A percentile compares a stretch with the other conserved stretches of the same genome.
phyloP scores from a whole-genome alignment of 2,329 filamentous ascomycete genomes.

The Sarocladium strictum region DNA sequence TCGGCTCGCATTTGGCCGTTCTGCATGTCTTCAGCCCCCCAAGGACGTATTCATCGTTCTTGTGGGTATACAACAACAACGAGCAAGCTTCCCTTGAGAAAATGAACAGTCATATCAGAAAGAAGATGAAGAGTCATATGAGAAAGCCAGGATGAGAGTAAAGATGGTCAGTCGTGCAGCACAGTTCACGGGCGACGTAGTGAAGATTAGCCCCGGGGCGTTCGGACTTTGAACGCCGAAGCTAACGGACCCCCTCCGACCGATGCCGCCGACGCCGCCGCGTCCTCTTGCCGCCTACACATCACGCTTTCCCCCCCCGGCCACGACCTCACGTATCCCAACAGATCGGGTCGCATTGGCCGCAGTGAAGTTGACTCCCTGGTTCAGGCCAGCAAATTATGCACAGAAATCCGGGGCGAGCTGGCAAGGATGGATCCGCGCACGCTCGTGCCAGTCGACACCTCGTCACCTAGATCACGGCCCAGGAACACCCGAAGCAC shows the following conservation, averaged over 20 bases:
- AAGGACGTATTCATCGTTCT: no score
- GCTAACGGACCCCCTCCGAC: background rate
- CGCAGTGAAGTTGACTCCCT: background rate
- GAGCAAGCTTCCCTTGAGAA: no score
- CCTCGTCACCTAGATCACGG: background rate
- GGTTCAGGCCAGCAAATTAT: background rate
- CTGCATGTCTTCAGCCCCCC: no score
- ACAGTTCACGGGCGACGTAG: no score
- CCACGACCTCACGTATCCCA: background rate
- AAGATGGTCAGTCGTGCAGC: no score
- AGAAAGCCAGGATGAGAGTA: no score
- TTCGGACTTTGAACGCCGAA: background rate
- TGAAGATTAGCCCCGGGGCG: background rate
- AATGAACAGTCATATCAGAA: no score
- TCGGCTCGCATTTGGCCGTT: no score
- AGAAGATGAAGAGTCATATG: no score
- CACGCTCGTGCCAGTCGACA: background rate
- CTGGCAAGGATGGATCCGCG: background rate
- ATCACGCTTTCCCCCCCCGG: background rate
- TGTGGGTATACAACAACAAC: no score
- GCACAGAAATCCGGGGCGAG: background rate
- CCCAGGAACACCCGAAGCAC: constrained; percentile 3
- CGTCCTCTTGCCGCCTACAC: background rate
- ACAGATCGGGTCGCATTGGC: background rate
- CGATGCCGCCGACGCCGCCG: background rate